Percentiles rank a stretch among this genome's conserved stretches.
Evolutionary conservation across 1,284 basidiomycete species (phyloP).

Genomic region (Prillingera fragicola): DNA sequence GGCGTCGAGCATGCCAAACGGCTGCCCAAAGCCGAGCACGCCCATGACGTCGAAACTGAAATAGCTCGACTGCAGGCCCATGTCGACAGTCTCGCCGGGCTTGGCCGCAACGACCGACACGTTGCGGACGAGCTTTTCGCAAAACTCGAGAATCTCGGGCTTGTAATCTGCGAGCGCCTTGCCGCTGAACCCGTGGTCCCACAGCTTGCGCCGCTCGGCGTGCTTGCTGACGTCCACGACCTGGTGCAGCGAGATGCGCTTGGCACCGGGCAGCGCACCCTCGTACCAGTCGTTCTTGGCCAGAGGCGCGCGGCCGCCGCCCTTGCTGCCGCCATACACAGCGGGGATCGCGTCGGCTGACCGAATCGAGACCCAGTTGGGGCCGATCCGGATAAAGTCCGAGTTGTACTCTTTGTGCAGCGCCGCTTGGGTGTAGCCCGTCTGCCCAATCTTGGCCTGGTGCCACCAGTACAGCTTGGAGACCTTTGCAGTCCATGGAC

Average conservation of each 20-base stretch:
- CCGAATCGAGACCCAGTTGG: constrained; percentile 76
- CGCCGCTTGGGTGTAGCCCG: constrained; percentile 7
- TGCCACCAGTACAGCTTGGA: constrained; percentile 8
- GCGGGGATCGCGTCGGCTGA: constrained; percentile 68
- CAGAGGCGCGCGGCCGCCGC: not conserved
- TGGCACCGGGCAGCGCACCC: constrained; percentile 1
- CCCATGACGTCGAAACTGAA: constrained; percentile 84
- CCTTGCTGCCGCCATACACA: constrained; percentile 63
- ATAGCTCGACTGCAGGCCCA: constrained; percentile 54
- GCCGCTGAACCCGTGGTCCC: constrained; percentile 8
- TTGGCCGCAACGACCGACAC: not conserved
- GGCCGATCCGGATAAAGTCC: constrained; percentile 70
- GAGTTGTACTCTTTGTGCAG: constrained; percentile 7
- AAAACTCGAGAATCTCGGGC: constrained; percentile 8
- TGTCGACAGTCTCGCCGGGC: not conserved
- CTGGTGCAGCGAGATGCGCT: constrained; percentile 6
- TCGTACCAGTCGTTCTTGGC: constrained; percentile 12
- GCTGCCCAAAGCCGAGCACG: constrained; percentile 73
- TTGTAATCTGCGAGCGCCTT: constrained; percentile 10
- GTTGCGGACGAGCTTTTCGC: constrained; percentile 5
- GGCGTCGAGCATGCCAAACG: constrained; percentile 80
- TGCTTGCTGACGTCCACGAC: constrained; percentile 4
- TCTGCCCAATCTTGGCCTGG: constrained; percentile 5
- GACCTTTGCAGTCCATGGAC: constrained; percentile 4
- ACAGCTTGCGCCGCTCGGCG: constrained; percentile 4